phyloP scores from a whole-genome alignment of 257 asterid genomes.

The Marsdenia floribunda region DNA sequence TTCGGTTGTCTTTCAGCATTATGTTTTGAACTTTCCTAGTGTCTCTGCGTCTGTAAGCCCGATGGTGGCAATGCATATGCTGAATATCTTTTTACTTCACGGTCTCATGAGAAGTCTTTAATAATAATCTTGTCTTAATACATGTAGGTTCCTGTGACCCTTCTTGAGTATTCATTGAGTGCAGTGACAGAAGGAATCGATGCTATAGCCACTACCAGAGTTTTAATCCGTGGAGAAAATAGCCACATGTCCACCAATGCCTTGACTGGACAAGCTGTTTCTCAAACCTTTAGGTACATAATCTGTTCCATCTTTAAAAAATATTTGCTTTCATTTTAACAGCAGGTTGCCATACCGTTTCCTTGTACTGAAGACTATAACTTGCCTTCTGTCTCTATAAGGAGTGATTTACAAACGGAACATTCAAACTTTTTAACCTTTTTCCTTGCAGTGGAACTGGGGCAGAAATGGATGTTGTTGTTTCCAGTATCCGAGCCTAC shows the following conservation, averaged over 20 bases:
- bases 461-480: slow-evolving; percentile 82
- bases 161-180: slow-evolving; percentile 70
- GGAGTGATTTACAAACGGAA: background rate
- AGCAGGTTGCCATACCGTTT: background rate
- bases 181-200: slow-evolving; percentile 92
- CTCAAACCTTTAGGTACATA: slow-evolving; percentile 72
- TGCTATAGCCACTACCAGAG: slow-evolving; percentile 86
- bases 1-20: background rate
- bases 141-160: slow-evolving; percentile 69
- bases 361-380: background rate
- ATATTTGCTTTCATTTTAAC: background rate
- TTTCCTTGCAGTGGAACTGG: slow-evolving; percentile 64
- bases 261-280: slow-evolving; percentile 47
- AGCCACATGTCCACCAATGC: slow-evolving; percentile 56
- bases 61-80: background rate
- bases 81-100: background rate
- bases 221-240: slow-evolving; percentile 62
- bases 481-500: slow-evolving; percentile 89
- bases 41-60: background rate
- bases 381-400: background rate
- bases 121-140: background rate
- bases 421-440: background rate
- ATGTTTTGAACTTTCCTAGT: background rate
- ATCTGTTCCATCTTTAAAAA: background rate
- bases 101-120: background rate